A percentile compares a stretch with the other conserved stretches of the same genome.
Conservation (phyloP, 371 early-diverging fungal species). For the Mortierella sp. region DNA sequence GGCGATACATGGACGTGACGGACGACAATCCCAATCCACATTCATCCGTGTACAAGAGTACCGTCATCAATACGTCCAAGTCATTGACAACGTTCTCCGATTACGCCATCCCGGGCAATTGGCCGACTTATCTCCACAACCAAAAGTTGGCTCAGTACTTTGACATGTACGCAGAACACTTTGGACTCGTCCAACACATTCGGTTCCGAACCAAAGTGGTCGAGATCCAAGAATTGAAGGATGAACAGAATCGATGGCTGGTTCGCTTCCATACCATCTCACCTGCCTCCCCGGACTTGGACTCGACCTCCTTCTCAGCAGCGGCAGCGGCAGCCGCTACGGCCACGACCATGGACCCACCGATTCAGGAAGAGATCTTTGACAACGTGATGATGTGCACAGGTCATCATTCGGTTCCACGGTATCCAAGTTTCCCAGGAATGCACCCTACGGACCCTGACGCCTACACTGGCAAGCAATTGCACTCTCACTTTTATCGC, state of each 20-base stretch:
- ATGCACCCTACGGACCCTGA: conserved; percentile 45
- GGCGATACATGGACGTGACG: conserved; percentile 59
- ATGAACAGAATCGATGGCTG: conserved; percentile 55
- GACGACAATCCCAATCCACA: conserved; percentile 57
- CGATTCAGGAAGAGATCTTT: conserved; percentile 56
- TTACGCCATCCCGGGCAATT: conserved; percentile 62
- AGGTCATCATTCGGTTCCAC: conserved; percentile 63
- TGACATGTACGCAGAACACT: conserved; percentile 58
- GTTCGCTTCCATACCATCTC: too few species aligned
- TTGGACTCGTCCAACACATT: conserved; percentile 58
- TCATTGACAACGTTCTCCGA: conserved; percentile 60
- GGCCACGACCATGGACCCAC: not conserved
- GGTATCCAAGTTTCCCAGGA: conserved; percentile 60
- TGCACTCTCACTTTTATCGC: conserved; percentile 64
- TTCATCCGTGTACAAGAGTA: conserved; percentile 61
- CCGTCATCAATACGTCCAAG: conserved; percentile 63
- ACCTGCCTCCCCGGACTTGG: too few species aligned
- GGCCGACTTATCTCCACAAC: conserved; percentile 64
- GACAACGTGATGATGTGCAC: conserved; percentile 64
- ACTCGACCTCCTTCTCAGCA: conserved; percentile 18
- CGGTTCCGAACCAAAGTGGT: conserved; percentile 59
- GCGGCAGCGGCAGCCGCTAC: conserved; percentile 1
- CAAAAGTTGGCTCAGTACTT: conserved; percentile 57
- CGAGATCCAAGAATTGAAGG: conserved; percentile 51
- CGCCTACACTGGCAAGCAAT: conserved; percentile 55